Evolutionary conservation across 2,329 filamentous ascomycete species (phyloP), one percentile per base, ranked within the genome.

Genomic region (Cladosporium colombiae): DNA sequence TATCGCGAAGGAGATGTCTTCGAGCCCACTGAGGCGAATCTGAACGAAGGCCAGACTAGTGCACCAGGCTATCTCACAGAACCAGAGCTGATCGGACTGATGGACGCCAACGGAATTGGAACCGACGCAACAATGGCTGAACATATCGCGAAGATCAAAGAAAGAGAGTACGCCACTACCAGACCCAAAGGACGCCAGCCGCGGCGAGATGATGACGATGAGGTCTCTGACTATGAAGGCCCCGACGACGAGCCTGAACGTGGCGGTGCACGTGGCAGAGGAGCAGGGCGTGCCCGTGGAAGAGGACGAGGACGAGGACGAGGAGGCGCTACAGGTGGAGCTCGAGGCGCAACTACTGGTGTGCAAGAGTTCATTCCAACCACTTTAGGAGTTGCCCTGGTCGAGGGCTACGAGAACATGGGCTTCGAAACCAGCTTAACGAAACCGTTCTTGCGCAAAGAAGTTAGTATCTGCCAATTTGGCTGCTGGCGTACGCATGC

Each of bases 91-190:
- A 97, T 99, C 75, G 91, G 90, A 3, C 85, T 99, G 13, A 99
- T 99, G 95, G 95, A 99, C 80, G 93, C 92, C 53, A 99, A 99
- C 75, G 95, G 95, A 2, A 99, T 99, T 69, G 95, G 95, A 14
- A 99, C 95, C 11, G 95, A 99, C 80, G 95, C 95, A 7, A 99
- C 95, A 1, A 99, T 99, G 95, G 95, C 95, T 0, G 95, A 99
- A 73, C 95, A 99, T 75, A 99, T 99, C 73, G 88, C 91, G 66
- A 99, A 94, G 78, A 96, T 99, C 72, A 93, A 98, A 78, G 88
- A 93, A 66, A 85, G 95, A 67, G 85, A 93, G 71, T 99, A 99
- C 74, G 94, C 93, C 59, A 86, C 88, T 65, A 89, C 90, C 75
- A 75, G 87, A 79, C 75, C 83, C 74, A 84, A 79, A 68, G 77